Evolutionary conservation across 2,329 filamentous ascomycete species (phyloP), one percentile per base, ranked within the genome.

Genomic region (Venturia aucupariae): DNA sequence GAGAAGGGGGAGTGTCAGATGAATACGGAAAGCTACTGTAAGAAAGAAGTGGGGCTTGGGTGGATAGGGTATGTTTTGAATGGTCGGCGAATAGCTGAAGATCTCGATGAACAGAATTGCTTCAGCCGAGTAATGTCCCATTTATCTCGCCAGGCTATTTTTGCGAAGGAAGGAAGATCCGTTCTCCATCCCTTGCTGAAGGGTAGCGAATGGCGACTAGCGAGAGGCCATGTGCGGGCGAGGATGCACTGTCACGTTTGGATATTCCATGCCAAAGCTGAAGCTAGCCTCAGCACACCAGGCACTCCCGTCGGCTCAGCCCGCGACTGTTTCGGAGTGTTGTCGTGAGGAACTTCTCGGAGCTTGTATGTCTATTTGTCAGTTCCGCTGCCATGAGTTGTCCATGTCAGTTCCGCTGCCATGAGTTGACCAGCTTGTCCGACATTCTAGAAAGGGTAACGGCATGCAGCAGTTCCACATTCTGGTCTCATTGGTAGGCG

Each of bases 41-140:
- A 15, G 48, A 54, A 55, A 57, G 30, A 57, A 35, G 51, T 57
- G 51, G 51, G 51, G 15, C 27, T 10, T n/a, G 51, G n/a, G 17
- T 27, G 27, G 17, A 55, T 55, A 35, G 51, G 51, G 51, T 32
- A 57, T 57, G 51, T 57, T n/a, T 57, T n/a, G 30, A 57, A 55
- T 17, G 13, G 48, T n/a, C n/a, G n/a, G n/a, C n/a, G n/a, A n/a
- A n/a, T n/a, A 35, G 30, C 51, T 35, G 51, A 57, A 57, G 51
- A 32, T 57, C n/a, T 35, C 27, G 51, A 57, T 35, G 8, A 57
- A 54, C 24, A 30, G 48, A 54, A 54, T 32, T 54, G 48, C 10
- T 19, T 54, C 2, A 35, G 30, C 4, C 48, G 48, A 54, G 24
- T 54, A 11, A 32, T 32, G 27, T 6, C 48, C 51, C 51, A 35